Evolutionary conservation across 2,329 filamentous ascomycete genomes (phyloP), one percentile per base, ranked within the genome.

Genomic region (Chaetomium sp.): DNA sequence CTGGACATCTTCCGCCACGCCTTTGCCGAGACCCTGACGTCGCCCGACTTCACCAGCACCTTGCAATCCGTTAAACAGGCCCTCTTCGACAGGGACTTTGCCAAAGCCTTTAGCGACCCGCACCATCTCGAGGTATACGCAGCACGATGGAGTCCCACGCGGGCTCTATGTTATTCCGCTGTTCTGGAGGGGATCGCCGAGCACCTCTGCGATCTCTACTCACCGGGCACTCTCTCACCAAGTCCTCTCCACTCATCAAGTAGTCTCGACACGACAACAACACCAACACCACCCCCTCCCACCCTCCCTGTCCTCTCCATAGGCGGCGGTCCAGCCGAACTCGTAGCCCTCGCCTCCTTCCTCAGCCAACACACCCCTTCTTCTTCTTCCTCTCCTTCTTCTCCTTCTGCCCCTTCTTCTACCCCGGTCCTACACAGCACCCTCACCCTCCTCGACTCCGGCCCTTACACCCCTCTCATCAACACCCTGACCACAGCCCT

Each of bases 41-140:
- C 76, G 2, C 70, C 73, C 6, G 62, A 65, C n/a, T 76, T 85
- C 49, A 70, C 77, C 35, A 66, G 76, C 1, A 70, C 84, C 3
- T 78, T 97, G 19, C 92, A 96, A 67, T 82, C 86, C 52, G 82
- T 97, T 59, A 99, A 97, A 71, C 79, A 84, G 6, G 89, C 92
- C 61, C 78, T 99, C 7, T 97, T 87, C 69, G 85, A 88, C 56
- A 83, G 94, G 36, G 89, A 97, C 69, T 97, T 97, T 71, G 78
- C 78, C 10, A 74, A 76, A 12, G 92, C 92, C 0, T 99, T 97
- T 72, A 84, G 84, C 0, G 78, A 77, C 46, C 78, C 82, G 54
- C 82, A 87, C 45, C 81, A 86, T 64, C 78, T 96, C 14, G 82
- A 87, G 58, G 88, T 87, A 8, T 99, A 99, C 74, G 89, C 90